Base-by-base conservation (phyloP, 257 asterid genomes). In the Fraxinus excelsior region DNA sequence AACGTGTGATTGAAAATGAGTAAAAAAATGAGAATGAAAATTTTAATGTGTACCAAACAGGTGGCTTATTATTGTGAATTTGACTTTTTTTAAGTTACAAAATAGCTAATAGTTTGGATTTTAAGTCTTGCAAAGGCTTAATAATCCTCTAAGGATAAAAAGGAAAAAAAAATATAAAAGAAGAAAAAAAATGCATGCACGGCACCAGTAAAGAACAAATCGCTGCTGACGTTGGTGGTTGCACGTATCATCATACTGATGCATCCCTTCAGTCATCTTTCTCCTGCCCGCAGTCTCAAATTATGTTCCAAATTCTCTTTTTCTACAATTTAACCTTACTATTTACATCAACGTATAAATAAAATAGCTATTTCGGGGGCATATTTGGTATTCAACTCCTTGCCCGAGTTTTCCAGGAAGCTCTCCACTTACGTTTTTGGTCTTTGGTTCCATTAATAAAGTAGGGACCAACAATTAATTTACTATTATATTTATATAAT, bases 321-420 rank as follows among this genome's bases (percentile, higher is more conserved):
- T 8, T 8, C 42, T 37, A 37, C 12, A 37, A 35, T 37, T 37
- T 37, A 7, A 14, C 60, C 60, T 51, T 19, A 19, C 23, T 51
- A 4, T 51, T 51, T 14, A 18, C 60, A 19, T 3, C 2, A 51
- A 51, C 60, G 7, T 13, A 23, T 5, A 66, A 42, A 71, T 37
- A 69, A 62, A 38, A 51, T 16, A 18, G n/a, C 67, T 66, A 32
- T 68, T 44, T 5, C 51, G 67, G 72, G 83, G 88, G 71, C 66
- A 68, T 32, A 46, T 75, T 32, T 19, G 86, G 73, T 18, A 81
- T 74, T 75, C 65, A 66, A 37, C 71, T 44, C 14, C 16, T 87
- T 87, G 86, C 90, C 90, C 91, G 84, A 29, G 51, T 86, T 89
- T 85, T 78, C 70, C 85, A 92, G 92, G 88, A 90, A 86, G 84